Conservation (phyloP, 257 asterid genomes). For the Vinca minor region DNA sequence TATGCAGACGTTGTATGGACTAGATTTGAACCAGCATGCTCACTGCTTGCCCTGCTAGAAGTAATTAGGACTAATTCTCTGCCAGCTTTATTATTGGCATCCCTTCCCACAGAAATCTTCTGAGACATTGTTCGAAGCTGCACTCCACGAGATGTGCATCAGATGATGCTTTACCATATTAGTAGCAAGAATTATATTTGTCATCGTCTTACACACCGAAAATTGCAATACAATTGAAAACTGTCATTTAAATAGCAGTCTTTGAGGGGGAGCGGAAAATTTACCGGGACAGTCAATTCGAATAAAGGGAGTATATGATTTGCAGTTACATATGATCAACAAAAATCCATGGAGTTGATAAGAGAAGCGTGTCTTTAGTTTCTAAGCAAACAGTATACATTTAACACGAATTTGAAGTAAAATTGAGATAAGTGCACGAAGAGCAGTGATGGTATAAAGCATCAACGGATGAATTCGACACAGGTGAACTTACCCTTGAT, state of each 20-base stretch:
- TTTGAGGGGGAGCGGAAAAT: not conserved
- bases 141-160: constrained; percentile 2
- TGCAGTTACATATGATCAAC: not conserved
- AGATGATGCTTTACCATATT: not conserved
- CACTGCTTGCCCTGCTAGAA: constrained; percentile 12
- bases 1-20: constrained; percentile 13
- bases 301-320: not conserved
- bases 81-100: constrained; percentile 17
- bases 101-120: constrained; percentile 16
- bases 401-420: not conserved
- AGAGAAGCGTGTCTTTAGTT: not conserved
- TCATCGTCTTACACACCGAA: not conserved
- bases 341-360: not conserved
- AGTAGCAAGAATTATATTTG: not conserved
- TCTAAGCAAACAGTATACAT: too few species aligned
- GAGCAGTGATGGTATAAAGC: not conserved
- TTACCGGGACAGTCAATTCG: too few species aligned
- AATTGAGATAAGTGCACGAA: not conserved
- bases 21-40: constrained; percentile 16
- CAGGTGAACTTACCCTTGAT: constrained; percentile 29
- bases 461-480: constrained; percentile 5
- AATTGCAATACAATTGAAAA: not conserved
- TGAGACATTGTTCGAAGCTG: constrained; percentile 37
- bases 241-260: not conserved
- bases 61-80: constrained; percentile 15